Evolutionary conservation across 2,329 filamentous ascomycete genomes (phyloP).

Genomic region (Chaetomium sp.): DNA sequence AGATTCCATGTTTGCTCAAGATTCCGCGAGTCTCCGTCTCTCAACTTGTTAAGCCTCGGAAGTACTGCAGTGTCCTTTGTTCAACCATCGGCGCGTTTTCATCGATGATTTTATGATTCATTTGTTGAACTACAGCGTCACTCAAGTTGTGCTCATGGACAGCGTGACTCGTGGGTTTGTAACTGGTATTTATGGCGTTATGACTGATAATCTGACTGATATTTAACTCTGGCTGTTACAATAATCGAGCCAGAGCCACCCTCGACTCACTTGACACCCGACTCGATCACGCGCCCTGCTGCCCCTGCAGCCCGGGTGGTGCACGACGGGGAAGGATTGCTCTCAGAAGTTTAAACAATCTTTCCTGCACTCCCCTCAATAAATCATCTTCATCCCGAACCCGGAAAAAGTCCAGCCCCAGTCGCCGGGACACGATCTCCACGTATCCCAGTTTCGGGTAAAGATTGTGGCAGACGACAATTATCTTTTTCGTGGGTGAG

Average conservation of each 20-base stretch:
- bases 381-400: slow-evolving; percentile 4
- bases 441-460: slow-evolving; percentile 58
- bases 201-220: no score
- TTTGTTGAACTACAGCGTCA: no score
- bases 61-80: no score
- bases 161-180: no score
- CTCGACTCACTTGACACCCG: neutral
- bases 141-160: no score
- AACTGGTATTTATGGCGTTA: no score
- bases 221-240: no score
- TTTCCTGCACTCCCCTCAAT: neutral
- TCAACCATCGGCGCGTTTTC: no score
- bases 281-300: neutral
- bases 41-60: neutral
- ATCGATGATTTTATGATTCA: no score
- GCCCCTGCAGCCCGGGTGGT: neutral
- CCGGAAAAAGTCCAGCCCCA: slow-evolving; percentile 39
- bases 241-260: no score
- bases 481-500: slow-evolving; percentile 38
- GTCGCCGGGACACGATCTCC: slow-evolving; percentile 46
- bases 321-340: neutral
- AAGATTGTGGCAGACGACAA: slow-evolving; percentile 44
- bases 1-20: neutral
- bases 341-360: neutral
- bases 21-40: neutral